phyloP scores from a whole-genome alignment of 2,329 filamentous ascomycete genomes.

The Sporothrix dimorphospora region DNA sequence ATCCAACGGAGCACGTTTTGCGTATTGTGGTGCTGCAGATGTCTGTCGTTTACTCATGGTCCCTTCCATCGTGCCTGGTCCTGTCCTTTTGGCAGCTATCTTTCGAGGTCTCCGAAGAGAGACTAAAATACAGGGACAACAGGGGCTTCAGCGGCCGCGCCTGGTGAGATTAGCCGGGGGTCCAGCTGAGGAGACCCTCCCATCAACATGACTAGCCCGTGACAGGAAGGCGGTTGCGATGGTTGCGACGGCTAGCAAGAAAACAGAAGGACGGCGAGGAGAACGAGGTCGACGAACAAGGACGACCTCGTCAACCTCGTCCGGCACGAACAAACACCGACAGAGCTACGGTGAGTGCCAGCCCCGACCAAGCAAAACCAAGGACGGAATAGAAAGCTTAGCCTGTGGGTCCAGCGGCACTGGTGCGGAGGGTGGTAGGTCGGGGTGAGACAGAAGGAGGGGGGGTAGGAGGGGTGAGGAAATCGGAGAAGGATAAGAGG shows the following conservation, averaged over 20 bases:
- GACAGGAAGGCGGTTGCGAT: constrained; percentile 11
- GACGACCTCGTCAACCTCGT: background rate
- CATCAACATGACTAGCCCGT: background rate
- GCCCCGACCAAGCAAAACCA: background rate
- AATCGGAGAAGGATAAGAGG: background rate
- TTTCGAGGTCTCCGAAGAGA: background rate
- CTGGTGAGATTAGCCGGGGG: background rate
- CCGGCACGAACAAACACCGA: background rate
- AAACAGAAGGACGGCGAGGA: background rate
- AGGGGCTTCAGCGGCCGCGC: too few relatives aligned
- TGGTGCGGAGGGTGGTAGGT: background rate
- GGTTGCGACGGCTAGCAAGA: background rate
- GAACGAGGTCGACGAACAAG: background rate
- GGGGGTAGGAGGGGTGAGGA: background rate
- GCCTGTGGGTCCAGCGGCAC: constrained; percentile 8
- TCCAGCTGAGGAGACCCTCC: background rate
- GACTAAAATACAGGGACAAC: background rate
- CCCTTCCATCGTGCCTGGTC: background rate
- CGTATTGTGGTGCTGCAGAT: background rate
- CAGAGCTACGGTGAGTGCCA: background rate
- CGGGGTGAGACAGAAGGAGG: background rate
- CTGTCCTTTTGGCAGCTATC: background rate
- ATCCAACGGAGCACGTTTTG: background rate
- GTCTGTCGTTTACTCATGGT: background rate
- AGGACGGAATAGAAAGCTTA: constrained; percentile 9